These are phyloP conservation scores for Anthracocystis walkeri DNA, from an alignment of 1,284 basidiomycete species.

Conservation along the genomic window DNA sequence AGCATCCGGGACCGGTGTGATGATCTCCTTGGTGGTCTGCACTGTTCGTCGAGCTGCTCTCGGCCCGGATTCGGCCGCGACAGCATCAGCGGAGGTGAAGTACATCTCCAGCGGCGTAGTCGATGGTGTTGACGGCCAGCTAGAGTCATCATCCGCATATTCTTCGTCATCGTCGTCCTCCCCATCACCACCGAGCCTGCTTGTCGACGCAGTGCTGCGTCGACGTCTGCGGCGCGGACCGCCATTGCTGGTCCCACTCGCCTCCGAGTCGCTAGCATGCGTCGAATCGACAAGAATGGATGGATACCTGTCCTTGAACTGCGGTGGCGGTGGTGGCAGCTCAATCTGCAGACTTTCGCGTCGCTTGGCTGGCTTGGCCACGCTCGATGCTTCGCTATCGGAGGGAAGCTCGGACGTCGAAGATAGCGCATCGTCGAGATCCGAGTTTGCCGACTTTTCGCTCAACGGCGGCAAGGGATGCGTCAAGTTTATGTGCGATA, in stretches of 20 bases:
- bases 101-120: conserved; percentile 45
- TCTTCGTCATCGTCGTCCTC: conserved; percentile 34
- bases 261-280: conserved; percentile 35
- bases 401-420: conserved; percentile 17
- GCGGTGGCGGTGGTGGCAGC: conserved; percentile 35
- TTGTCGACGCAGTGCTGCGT: conserved; percentile 30
- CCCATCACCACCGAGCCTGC: conserved; percentile 16
- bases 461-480: conserved; percentile 34
- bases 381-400: conserved; percentile 16
- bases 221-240: conserved; percentile 18
- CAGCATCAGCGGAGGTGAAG: conserved; percentile 28
- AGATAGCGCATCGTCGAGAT: conserved; percentile 20
- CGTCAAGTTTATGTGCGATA: conserved; percentile 10
- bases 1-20: conserved; percentile 15
- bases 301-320: conserved; percentile 42
- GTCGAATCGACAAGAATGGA: conserved; percentile 45
- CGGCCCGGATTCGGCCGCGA: conserved; percentile 10
- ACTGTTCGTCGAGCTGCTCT: conserved; percentile 7
- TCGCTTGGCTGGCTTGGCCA: conserved; percentile 15
- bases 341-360: conserved; percentile 46
- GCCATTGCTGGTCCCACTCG: conserved; percentile 13
- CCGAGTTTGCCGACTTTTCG: conserved; percentile 37
- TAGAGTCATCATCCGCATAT: conserved; percentile 43
- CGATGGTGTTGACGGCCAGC: conserved; percentile 52
- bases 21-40: conserved; percentile 44